A percentile compares a stretch with the other conserved stretches of the same genome.
Conservation (phyloP, 495 filamentous ascomycete genomes). For the Sporormia fimetaria region DNA sequence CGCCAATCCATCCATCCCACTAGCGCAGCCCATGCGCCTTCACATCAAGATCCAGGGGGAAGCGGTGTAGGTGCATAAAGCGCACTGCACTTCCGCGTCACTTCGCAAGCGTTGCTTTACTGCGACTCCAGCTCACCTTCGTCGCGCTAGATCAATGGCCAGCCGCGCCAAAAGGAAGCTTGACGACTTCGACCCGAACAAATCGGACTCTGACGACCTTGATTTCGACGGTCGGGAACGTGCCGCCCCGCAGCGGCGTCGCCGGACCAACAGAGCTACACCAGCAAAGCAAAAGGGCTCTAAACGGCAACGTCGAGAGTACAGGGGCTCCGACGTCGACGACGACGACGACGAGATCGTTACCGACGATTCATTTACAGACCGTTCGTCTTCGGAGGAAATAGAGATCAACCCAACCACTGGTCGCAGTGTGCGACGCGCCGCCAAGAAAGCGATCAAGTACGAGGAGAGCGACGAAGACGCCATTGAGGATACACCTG, state of each 20-base stretch:
- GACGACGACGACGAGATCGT: conserved; percentile 51
- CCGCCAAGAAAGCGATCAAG: conserved; percentile 41
- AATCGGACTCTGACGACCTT: conserved; percentile 71
- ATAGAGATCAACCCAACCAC: conserved; percentile 52
- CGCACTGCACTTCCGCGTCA: too few relatives aligned
- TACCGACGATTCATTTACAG: conserved; percentile 47
- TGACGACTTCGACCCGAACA: conserved; percentile 64
- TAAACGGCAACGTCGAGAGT: conserved; percentile 39
- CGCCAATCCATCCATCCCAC: too few relatives aligned
- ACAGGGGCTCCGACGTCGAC: conserved; percentile 53
- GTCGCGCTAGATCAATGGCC: too few relatives aligned
- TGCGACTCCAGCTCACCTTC: too few relatives aligned
- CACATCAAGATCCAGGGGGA: too few relatives aligned
- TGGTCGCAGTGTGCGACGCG: conserved; percentile 57
- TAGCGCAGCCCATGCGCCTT: too few relatives aligned
- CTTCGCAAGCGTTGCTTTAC: too few relatives aligned
- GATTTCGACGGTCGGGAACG: conserved; percentile 46
- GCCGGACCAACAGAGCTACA: too few relatives aligned
- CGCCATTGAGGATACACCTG: conserved; percentile 34
- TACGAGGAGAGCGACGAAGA: conserved; percentile 35
- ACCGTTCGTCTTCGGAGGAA: conserved; percentile 54
- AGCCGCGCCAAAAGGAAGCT: conserved; percentile 52
- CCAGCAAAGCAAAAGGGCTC: conserved; percentile 36
- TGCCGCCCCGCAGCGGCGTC: conserved; percentile 3
- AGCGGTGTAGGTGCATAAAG: too few relatives aligned